Percentiles rank a stretch among this genome's conserved stretches.
These are phyloP conservation scores for Trypanosoma vivax DNA, from an alignment of 208 protist genomes.

Conservation along the genomic window DNA sequence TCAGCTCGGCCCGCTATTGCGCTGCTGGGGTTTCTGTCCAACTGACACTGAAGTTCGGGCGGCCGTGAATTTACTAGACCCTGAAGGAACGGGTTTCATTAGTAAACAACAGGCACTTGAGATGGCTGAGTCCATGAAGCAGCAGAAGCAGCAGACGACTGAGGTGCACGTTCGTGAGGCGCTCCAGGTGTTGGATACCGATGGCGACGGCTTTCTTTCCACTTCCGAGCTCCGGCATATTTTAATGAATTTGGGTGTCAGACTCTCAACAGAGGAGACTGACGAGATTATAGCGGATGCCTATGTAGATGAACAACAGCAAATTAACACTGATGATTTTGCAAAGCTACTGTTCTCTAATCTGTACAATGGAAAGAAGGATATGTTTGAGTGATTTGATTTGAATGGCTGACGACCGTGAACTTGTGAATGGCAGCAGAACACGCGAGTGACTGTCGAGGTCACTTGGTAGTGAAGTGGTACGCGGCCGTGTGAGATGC, in stretches of 20 bases:
- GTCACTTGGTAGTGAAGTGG: no score
- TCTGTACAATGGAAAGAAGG: no score
- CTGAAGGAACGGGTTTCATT: constrained; percentile 91
- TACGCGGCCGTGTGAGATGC: no score
- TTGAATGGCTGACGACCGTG: no score
- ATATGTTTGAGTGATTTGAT: no score
- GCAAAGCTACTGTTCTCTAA: constrained; percentile 9
- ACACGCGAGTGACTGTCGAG: no score
- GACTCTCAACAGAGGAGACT: constrained; percentile 83
- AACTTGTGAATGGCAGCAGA: no score
- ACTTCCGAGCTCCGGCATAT: constrained; percentile 92
- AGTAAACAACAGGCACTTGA: constrained; percentile 82
- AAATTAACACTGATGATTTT: constrained; percentile 84
- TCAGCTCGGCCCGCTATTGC: constrained; percentile 98
- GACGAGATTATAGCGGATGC: constrained; percentile 76
- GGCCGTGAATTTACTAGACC: constrained; percentile 95
- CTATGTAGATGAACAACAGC: constrained; percentile 78
- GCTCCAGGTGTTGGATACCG: constrained; percentile 92
- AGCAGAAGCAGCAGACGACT: constrained; percentile 29
- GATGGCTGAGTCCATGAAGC: constrained; percentile 65
- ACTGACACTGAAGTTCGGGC: constrained; percentile 93
- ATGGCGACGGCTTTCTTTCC: constrained; percentile 90
- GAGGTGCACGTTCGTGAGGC: constrained; percentile 92
- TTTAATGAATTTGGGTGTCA: constrained; percentile 89
- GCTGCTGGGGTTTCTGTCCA: constrained; percentile 96